A percentile compares a stretch with the other conserved stretches of the same genome.
Evolutionary conservation across 345 rosid species (phyloP).

Genomic region (Populus alba): DNA sequence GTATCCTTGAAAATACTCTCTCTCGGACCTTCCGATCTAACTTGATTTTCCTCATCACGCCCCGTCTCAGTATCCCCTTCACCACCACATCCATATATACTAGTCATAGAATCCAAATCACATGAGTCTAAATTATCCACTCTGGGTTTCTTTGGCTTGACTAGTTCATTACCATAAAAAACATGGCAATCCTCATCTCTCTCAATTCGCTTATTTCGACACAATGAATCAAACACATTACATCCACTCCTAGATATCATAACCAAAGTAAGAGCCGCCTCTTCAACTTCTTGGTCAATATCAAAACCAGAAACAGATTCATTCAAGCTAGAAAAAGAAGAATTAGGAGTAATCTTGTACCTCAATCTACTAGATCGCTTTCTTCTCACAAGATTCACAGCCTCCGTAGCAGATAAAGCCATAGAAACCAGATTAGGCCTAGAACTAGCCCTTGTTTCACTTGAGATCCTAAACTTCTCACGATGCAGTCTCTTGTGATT

Average conservation of each 20-base stretch:
- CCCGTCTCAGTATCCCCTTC: slow-evolving; percentile 12
- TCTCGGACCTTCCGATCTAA: slow-evolving; percentile 10
- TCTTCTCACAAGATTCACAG: slow-evolving; percentile 27
- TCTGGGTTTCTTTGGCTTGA: slow-evolving; percentile 21
- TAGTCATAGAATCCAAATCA: slow-evolving; percentile 21
- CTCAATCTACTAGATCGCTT: slow-evolving; percentile 52
- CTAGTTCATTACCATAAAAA: slow-evolving; percentile 16
- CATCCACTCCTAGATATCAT: slow-evolving; percentile 46
- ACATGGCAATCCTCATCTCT: slow-evolving; percentile 2
- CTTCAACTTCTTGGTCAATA: slow-evolving; percentile 41
- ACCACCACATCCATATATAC: slow-evolving; percentile 10
- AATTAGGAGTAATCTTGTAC: slow-evolving; percentile 39
- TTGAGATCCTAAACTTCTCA: slow-evolving; percentile 5
- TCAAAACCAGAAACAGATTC: slow-evolving; percentile 36
- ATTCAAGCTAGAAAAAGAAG: slow-evolving; percentile 43
- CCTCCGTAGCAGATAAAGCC: slow-evolving; percentile 18
- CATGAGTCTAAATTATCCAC: slow-evolving; percentile 13
- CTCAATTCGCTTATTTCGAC: slow-evolving; percentile 4
- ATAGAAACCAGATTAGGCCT: slow-evolving; percentile 20
- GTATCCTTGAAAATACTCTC: neutral
- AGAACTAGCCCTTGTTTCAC: slow-evolving; percentile 20
- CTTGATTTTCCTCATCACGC: slow-evolving; percentile 13
- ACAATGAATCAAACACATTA: slow-evolving; percentile 19
- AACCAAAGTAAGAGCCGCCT: slow-evolving; percentile 54
- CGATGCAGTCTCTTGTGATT: slow-evolving; percentile 36